Evolutionary conservation across 2,329 filamentous ascomycete species (phyloP), one percentile per base, ranked within the genome.

Genomic region (Rhinocladiella similis): DNA sequence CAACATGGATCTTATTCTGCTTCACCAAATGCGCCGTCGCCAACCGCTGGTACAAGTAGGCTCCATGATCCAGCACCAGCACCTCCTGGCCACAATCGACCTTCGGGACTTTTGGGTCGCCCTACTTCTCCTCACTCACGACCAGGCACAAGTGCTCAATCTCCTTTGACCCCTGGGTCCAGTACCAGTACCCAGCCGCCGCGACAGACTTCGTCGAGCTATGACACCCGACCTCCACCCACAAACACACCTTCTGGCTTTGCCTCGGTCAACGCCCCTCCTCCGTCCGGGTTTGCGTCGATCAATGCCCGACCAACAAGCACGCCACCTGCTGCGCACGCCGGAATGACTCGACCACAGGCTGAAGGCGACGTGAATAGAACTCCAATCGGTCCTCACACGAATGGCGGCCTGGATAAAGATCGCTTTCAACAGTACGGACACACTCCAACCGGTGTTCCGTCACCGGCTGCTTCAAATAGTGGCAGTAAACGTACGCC

Each of bases 151-250:
- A 59, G 53, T 16, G 50, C 50, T 45, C 54, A 53, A 12, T 57
- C 56, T 50, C 59, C 59, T 20, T 50, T 47, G 12, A 57, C 56
- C 3, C 47, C 48, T 18, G 49, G 36, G 5, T 16, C 38, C 14
- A 41, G 18, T 41, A 33, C 60, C 25, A 39, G 46, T 35, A 14
- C 55, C 10, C 53, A 55, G 47, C 47, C 58, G 27, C 54, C 63
- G 16, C 49, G 63, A 27, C 62, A 61, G 22, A 50, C 50, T 9
- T 54, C 55, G 10, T 59, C 62, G 10, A 57, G 45, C 25, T 66
- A 66, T 35, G 64, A 66, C 42, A 65, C 63, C 2, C 56, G 63
- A 10, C 64, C 64, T 35, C 64, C 63, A 7, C 62, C 62, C 5
- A 39, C 61, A 2, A 53, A 60, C 10, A 46, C 50, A 6, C 47